Evolutionary conservation across 2,329 filamentous ascomycete species (phyloP).

Genomic region (Aspergillus novofumigatus): DNA sequence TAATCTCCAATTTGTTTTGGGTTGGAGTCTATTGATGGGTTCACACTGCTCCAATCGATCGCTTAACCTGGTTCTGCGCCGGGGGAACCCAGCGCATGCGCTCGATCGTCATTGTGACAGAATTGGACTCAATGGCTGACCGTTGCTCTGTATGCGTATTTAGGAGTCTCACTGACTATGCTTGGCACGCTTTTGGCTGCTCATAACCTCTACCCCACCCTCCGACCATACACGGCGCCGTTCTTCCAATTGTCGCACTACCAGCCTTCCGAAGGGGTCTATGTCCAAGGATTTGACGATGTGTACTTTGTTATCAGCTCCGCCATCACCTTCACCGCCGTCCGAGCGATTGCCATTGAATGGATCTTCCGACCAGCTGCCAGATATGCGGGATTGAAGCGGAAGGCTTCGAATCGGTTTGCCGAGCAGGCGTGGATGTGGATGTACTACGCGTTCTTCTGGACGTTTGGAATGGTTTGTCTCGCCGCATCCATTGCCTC

Average conservation of each 20-base stretch:
- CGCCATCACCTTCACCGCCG: conserved; percentile 78
- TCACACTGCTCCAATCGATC: background rate
- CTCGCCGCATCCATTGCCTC: conserved; percentile 1
- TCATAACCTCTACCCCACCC: conserved; percentile 76
- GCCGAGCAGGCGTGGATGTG: conserved; percentile 93
- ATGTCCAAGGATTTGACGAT: conserved; percentile 76
- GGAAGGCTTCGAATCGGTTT: conserved; percentile 77
- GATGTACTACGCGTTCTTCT: conserved; percentile 77
- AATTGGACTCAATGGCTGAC: conserved; percentile 14
- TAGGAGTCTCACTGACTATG: conserved; percentile 81
- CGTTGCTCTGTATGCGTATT: background rate
- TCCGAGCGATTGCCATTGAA: conserved; percentile 81
- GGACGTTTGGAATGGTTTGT: conserved; percentile 76
- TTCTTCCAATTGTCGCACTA: conserved; percentile 87
- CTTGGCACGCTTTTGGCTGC: conserved; percentile 77
- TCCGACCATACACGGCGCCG: conserved; percentile 73
- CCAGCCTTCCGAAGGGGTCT: conserved; percentile 63
- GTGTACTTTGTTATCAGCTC: conserved; percentile 71
- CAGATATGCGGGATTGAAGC: conserved; percentile 65
- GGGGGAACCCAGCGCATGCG: background rate
- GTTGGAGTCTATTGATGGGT: background rate
- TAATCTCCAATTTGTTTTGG: background rate
- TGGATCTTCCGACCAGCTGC: conserved; percentile 79
- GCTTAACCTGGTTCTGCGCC: background rate
- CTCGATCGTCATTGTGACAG: background rate